phyloP scores from a whole-genome alignment of 2,329 filamentous ascomycete species.

The Apiospora arundinis region DNA sequence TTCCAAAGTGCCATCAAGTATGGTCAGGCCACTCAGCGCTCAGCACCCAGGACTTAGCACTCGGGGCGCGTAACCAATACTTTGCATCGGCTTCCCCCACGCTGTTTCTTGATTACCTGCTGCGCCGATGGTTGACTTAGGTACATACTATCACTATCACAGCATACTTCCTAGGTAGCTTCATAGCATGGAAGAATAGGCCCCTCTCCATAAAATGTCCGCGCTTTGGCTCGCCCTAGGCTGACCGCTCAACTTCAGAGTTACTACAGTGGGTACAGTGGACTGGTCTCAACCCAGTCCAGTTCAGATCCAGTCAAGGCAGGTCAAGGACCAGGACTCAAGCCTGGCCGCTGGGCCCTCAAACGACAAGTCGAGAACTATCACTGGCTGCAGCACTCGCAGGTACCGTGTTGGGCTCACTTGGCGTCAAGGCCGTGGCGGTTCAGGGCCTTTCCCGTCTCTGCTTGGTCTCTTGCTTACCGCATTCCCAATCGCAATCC shows the following conservation, averaged over 20 bases:
- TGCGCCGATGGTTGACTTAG: neutral
- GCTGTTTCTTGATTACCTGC: neutral
- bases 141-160: no score
- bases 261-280: constrained; percentile 13
- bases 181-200: no score
- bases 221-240: constrained; percentile 15
- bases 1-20: constrained; percentile 2
- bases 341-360: neutral
- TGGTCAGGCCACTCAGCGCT: neutral
- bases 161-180: no score
- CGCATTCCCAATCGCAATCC: constrained; percentile 1
- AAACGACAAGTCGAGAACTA: no score
- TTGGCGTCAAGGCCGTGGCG: constrained; percentile 10
- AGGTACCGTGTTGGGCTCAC: constrained; percentile 16
- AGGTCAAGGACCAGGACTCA: neutral
- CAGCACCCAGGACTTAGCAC: no score
- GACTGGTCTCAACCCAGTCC: constrained; percentile 9
- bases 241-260: constrained; percentile 19
- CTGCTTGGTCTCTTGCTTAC: constrained; percentile 10
- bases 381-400: constrained; percentile 1
- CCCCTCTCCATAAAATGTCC: neutral
- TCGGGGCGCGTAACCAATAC: neutral
- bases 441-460: constrained; percentile 16
- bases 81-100: neutral
- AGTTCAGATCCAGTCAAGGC: neutral